Evolutionary conservation across 1,284 basidiomycete species (phyloP).

Genomic region (Sparassis latifolia): DNA sequence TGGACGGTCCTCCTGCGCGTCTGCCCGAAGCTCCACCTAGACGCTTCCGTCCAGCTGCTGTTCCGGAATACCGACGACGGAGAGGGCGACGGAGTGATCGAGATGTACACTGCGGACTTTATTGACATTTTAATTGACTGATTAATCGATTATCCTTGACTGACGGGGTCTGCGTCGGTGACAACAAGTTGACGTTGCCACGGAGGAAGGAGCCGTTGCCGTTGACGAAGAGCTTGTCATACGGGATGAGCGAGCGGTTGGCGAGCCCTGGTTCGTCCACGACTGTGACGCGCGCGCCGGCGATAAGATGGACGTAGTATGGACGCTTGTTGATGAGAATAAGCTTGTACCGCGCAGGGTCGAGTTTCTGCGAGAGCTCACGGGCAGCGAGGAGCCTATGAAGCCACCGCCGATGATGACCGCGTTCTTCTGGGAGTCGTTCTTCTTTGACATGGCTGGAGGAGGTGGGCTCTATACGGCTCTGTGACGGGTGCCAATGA

Average conservation of each 20-base stretch:
- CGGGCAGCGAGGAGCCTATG: constrained; percentile 25
- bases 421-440: constrained; percentile 24
- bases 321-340: constrained; percentile 29
- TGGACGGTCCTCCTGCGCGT: constrained; percentile 8
- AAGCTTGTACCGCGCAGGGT: constrained; percentile 25
- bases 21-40: too few species aligned
- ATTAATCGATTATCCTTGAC: too few species aligned
- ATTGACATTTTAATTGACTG: too few species aligned
- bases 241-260: too few species aligned
- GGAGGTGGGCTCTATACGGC: not conserved
- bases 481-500: too few species aligned
- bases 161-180: too few species aligned
- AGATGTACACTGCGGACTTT: too few species aligned
- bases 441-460: constrained; percentile 18
- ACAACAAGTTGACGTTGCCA: constrained; percentile 29
- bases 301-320: constrained; percentile 28
- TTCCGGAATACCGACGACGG: too few species aligned
- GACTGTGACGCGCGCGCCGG: constrained; percentile 29
- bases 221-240: constrained; percentile 40
- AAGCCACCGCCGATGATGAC: constrained; percentile 34
- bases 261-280: too few species aligned
- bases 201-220: constrained; percentile 39
- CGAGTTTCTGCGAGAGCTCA: constrained; percentile 27
- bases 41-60: too few species aligned
- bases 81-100: too few species aligned